These are phyloP conservation scores for Batkoa obscura DNA, from an alignment of 371 early-diverging fungal genomes.

Conservation along the genomic window DNA sequence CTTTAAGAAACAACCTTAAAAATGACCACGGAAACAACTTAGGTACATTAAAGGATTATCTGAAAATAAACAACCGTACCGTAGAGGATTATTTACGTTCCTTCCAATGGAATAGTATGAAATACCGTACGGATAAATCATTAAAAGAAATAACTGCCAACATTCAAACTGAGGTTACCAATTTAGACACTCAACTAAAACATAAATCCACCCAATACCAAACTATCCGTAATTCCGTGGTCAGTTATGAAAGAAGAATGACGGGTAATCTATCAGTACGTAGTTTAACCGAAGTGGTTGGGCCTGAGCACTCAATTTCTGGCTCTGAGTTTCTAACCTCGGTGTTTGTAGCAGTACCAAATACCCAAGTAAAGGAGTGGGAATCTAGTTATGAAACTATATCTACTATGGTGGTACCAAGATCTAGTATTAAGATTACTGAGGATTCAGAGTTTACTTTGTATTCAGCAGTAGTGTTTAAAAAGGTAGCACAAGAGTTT, in stretches of 20 bases:
- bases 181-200: slow-evolving; percentile 73
- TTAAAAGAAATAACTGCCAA: slow-evolving; percentile 62
- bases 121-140: slow-evolving; percentile 82
- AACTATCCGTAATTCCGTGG: slow-evolving; percentile 54
- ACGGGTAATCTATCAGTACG: slow-evolving; percentile 84
- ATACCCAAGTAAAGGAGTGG: slow-evolving; percentile 61
- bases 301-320: slow-evolving; percentile 70
- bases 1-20: slow-evolving; percentile 34
- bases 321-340: slow-evolving; percentile 88
- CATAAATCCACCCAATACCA: slow-evolving; percentile 65
- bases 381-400: slow-evolving; percentile 64
- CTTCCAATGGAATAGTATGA: slow-evolving; percentile 91
- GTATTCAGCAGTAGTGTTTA: slow-evolving; percentile 79
- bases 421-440: slow-evolving; percentile 72
- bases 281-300: slow-evolving; percentile 68
- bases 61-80: slow-evolving; percentile 25
- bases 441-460: slow-evolving; percentile 89
- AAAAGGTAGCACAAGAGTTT: slow-evolving; percentile 74
- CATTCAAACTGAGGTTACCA: slow-evolving; percentile 60
- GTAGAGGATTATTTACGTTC: slow-evolving; percentile 62
- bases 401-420: slow-evolving; percentile 86
- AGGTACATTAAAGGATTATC: slow-evolving; percentile 19
- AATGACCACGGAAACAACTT: slow-evolving; percentile 14
- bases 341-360: slow-evolving; percentile 86
- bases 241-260: slow-evolving; percentile 59